Percentiles rank a stretch among this genome's conserved stretches.
Conservation (phyloP, 164 flowering plant genomes). For the Berberis thunbergii region DNA sequence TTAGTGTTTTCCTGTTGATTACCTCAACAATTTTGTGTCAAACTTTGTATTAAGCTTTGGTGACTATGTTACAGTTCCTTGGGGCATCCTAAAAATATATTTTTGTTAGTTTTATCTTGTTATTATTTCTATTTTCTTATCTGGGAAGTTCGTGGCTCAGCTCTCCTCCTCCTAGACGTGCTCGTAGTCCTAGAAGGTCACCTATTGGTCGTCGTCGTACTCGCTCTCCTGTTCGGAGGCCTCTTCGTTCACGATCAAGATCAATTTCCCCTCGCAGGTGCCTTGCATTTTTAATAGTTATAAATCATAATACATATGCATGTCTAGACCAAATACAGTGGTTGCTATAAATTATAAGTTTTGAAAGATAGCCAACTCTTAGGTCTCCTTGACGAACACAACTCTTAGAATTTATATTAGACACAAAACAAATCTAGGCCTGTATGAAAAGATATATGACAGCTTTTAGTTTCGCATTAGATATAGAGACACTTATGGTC, state of each 20-base stretch:
- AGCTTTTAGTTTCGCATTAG: too few relatives aligned
- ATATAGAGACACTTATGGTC: too few relatives aligned
- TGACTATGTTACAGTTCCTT: too few relatives aligned
- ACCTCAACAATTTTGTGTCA: too few relatives aligned
- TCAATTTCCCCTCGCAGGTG: conserved; percentile 87
- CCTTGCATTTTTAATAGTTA: background rate
- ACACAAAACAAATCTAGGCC: too few relatives aligned
- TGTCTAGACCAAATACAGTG: background rate
- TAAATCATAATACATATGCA: background rate
- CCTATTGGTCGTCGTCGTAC: conserved; percentile 71
- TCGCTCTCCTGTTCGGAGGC: conserved; percentile 88
- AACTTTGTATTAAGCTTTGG: too few relatives aligned
- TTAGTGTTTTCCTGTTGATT: too few relatives aligned
- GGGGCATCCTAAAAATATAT: background rate
- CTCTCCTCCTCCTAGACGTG: conserved; percentile 66
- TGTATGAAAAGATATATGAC: too few relatives aligned
- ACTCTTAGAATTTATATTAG: background rate
- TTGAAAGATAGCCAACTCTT: background rate
- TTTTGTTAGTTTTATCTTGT: background rate
- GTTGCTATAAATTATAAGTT: background rate
- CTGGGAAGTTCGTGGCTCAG: conserved; percentile 21
- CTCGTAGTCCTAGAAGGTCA: conserved; percentile 83
- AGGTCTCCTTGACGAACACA: background rate
- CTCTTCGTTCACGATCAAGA: conserved; percentile 67
- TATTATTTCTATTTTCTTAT: background rate